Evolutionary conservation across 2,329 filamentous ascomycete genomes (phyloP).

Genomic region (Paecilomyces sp.): DNA sequence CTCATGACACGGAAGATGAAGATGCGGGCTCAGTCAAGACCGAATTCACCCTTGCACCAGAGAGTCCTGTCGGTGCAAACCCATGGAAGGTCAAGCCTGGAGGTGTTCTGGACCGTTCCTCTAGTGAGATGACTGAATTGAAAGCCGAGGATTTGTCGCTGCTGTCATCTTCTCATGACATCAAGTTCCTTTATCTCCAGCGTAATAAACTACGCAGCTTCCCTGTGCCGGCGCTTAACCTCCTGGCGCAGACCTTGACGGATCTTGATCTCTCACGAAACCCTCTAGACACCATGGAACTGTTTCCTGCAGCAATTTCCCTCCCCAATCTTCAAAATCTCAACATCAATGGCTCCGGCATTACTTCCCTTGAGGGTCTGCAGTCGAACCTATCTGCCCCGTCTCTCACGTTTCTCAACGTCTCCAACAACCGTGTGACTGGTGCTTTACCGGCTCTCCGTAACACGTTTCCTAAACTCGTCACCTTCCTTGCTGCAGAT

Average conservation of each 20-base stretch:
- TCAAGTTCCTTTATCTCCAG: slow-evolving; percentile 60
- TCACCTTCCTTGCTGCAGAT: slow-evolving; percentile 65
- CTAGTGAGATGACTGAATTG: slow-evolving; percentile 54
- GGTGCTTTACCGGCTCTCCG: slow-evolving; percentile 60
- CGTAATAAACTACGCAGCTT: slow-evolving; percentile 68
- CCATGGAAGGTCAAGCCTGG: slow-evolving; percentile 32
- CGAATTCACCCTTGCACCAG: slow-evolving; percentile 36
- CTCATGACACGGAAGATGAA: slow-evolving; percentile 23
- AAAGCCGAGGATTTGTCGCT: slow-evolving; percentile 40
- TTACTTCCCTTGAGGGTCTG: slow-evolving; percentile 63
- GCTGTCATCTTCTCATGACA: slow-evolving; percentile 39
- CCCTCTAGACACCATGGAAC: slow-evolving; percentile 57
- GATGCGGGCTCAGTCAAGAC: slow-evolving; percentile 33
- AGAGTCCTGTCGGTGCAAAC: slow-evolving; percentile 29
- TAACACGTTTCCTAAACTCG: slow-evolving; percentile 61
- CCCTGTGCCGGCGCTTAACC: slow-evolving; percentile 59
- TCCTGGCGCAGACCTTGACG: slow-evolving; percentile 64
- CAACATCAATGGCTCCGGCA: slow-evolving; percentile 65
- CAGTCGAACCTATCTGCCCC: slow-evolving; percentile 64
- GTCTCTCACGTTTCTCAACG: slow-evolving; percentile 66
- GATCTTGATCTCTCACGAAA: slow-evolving; percentile 71
- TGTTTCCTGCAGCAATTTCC: slow-evolving; percentile 59
- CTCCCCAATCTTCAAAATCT: slow-evolving; percentile 71
- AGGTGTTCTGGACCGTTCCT: slow-evolving; percentile 60
- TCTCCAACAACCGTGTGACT: slow-evolving; percentile 74